Conservation (phyloP, 257 asterid genomes). For the Solanum commersonii region DNA sequence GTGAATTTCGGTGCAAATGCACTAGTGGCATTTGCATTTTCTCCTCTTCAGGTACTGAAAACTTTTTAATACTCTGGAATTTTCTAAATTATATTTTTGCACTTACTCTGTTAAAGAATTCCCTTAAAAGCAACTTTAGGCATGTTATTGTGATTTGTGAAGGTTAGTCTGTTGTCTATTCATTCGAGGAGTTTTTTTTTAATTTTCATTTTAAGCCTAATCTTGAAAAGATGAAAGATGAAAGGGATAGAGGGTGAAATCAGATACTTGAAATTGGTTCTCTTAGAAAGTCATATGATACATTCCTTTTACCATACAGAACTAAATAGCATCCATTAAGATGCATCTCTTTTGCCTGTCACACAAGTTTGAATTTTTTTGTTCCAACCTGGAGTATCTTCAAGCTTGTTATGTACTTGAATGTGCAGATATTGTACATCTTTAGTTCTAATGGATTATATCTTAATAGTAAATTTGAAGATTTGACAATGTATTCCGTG, state of each 20-base stretch:
- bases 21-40: conserved; percentile 82
- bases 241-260: neutral
- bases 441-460: neutral
- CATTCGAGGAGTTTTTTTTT: neutral
- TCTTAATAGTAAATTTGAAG: neutral
- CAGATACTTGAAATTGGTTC: neutral
- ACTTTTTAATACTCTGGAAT: neutral
- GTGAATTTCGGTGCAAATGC: conserved; percentile 86
- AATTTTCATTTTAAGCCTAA: neutral
- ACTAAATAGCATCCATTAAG: neutral
- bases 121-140: neutral
- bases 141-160: neutral
- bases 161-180: neutral
- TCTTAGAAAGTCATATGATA: neutral
- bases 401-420: neutral
- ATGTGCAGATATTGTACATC: neutral
- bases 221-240: neutral
- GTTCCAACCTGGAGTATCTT: neutral
- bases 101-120: neutral
- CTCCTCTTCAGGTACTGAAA: conserved; percentile 66
- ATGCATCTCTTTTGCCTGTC: neutral
- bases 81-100: neutral
- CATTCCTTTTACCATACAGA: neutral
- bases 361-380: neutral
- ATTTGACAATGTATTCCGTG: neutral